Conservation (phyloP, 345 rosid species). For the Gossypium raimondii region DNA sequence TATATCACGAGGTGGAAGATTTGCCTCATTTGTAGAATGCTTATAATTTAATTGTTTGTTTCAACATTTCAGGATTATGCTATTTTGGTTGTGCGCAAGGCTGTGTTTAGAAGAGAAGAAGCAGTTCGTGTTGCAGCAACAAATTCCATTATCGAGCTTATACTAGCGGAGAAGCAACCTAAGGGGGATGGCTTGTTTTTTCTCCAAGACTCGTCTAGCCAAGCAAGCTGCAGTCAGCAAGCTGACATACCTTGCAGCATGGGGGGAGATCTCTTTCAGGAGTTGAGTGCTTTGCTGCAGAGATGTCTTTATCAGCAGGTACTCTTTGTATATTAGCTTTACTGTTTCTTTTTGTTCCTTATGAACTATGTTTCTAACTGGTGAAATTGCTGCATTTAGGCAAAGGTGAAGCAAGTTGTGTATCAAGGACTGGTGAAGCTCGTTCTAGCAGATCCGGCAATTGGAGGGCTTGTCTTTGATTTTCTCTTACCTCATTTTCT, state of each 20-base stretch:
- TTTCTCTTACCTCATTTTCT: slow-evolving; percentile 81
- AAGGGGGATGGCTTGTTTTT: slow-evolving; percentile 40
- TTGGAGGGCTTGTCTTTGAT: slow-evolving; percentile 55
- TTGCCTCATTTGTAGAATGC: background rate
- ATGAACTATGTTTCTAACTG: slow-evolving; percentile 17
- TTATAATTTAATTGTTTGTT: background rate
- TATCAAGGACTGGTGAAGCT: slow-evolving; percentile 76
- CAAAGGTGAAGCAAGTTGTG: slow-evolving; percentile 52
- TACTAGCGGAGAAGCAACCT: slow-evolving; percentile 64
- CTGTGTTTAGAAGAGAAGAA: slow-evolving; percentile 82
- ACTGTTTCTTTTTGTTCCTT: background rate
- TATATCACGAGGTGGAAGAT: background rate
- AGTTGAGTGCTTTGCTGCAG: slow-evolving; percentile 71
- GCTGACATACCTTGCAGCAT: slow-evolving; percentile 41
- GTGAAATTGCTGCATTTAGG: slow-evolving; percentile 39
- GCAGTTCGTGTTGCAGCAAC: slow-evolving; percentile 70
- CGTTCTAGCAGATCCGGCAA: slow-evolving; percentile 59
- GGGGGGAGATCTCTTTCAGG: slow-evolving; percentile 55
- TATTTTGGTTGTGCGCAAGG: slow-evolving; percentile 73
- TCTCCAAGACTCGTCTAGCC: slow-evolving; percentile 81
- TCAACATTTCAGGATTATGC: slow-evolving; percentile 48
- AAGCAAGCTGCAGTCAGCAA: slow-evolving; percentile 89
- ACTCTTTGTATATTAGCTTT: slow-evolving; percentile 10
- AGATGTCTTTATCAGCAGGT: slow-evolving; percentile 91
- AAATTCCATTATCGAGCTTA: slow-evolving; percentile 50